A percentile compares a stretch with the other conserved stretches of the same genome.
Evolutionary conservation across 2,329 filamentous ascomycete species (phyloP).

Genomic region (Fusarium acutatum): DNA sequence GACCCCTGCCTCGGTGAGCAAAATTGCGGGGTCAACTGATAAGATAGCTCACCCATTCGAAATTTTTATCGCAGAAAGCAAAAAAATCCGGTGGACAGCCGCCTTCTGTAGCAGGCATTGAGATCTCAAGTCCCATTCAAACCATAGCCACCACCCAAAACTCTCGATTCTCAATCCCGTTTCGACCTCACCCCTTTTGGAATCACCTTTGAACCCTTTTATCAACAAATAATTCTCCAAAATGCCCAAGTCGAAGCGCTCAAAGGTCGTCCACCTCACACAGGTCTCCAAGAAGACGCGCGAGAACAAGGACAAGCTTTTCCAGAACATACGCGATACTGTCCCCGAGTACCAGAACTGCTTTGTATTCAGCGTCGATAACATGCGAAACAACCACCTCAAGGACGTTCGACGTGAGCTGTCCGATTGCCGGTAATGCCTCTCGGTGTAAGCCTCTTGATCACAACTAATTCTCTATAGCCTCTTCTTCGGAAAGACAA

Average conservation of each 20-base stretch:
- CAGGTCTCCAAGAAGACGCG: conserved; percentile 92
- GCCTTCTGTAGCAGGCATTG: conserved; percentile 32
- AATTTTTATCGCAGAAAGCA: conserved; percentile 39
- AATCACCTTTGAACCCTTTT: neutral
- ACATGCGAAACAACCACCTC: conserved; percentile 97
- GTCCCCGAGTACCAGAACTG: conserved; percentile 88
- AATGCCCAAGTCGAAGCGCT: conserved; percentile 98
- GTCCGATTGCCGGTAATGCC: conserved; percentile 78
- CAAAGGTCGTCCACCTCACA: conserved; percentile 87
- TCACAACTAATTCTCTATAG: conserved; percentile 53
- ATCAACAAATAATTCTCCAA: conserved; percentile 38
- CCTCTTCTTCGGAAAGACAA: conserved; percentile 98
- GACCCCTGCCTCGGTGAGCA: conserved; percentile 33
- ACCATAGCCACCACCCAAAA: neutral
- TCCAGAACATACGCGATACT: conserved; percentile 85
- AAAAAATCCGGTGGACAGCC: conserved; percentile 41
- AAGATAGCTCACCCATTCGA: conserved; percentile 7
- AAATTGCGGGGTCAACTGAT: conserved; percentile 43
- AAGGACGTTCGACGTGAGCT: conserved; percentile 90
- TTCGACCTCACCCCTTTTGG: neutral
- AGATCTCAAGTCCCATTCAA: conserved; percentile 11
- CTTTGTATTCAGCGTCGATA: conserved; percentile 93
- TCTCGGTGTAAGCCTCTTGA: neutral
- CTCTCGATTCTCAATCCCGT: conserved; percentile 1
- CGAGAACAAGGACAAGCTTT: conserved; percentile 90